Evolutionary conservation across 2,329 filamentous ascomycete genomes (phyloP).

Genomic region (Colletotrichum godetiae): DNA sequence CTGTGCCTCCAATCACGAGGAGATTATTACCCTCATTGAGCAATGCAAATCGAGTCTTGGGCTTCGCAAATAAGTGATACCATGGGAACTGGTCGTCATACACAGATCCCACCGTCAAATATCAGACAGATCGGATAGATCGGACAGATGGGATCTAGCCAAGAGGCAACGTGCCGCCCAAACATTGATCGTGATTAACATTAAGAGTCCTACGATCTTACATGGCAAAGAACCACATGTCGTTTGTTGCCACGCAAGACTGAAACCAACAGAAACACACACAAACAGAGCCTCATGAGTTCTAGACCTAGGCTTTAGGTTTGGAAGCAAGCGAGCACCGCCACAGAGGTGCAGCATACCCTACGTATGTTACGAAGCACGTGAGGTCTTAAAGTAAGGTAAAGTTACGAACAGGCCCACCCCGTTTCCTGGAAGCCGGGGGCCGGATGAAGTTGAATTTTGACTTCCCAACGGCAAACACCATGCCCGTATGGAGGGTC

Average conservation of each 20-base stretch:
- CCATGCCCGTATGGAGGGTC: too few relatives aligned
- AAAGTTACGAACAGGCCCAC: not conserved
- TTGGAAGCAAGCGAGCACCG: not conserved
- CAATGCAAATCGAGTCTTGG: too few relatives aligned
- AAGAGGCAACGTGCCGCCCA: too few relatives aligned
- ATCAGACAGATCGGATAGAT: too few relatives aligned
- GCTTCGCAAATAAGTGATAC: too few relatives aligned
- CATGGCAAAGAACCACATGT: not conserved
- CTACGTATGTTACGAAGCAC: not conserved
- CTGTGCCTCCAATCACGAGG: too few relatives aligned
- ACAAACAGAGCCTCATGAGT: not conserved
- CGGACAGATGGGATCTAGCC: too few relatives aligned
- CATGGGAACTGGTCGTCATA: too few relatives aligned
- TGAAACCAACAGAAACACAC: not conserved
- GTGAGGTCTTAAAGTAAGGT: not conserved
- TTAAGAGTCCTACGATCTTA: not conserved
- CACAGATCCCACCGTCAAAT: too few relatives aligned
- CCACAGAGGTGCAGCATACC: not conserved
- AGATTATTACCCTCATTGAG: too few relatives aligned
- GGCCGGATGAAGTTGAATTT: slow-evolving; percentile 12
- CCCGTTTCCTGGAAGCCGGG: not conserved
- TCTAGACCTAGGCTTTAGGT: not conserved
- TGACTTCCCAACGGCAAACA: not conserved
- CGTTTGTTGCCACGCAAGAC: not conserved
- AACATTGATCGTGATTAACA: too few relatives aligned